Conservation (phyloP, 192 early-diverging fungal genomes). For the Tieghemiomyces parasiticus region DNA sequence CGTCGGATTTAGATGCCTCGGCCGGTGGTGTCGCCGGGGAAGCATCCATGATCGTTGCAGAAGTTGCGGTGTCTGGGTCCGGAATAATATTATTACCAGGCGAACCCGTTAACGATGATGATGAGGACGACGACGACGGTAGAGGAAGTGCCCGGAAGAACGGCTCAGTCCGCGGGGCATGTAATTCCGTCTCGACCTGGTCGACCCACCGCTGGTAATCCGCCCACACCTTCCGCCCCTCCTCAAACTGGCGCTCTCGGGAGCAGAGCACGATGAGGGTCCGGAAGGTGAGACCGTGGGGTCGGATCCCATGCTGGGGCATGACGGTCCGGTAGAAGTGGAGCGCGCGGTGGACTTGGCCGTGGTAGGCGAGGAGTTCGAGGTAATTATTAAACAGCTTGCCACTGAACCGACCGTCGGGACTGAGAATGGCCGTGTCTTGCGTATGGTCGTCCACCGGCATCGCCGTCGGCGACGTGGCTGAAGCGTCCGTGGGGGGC, state of each 20-base stretch:
- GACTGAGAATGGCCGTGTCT: constrained; percentile 22
- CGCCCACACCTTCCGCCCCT: constrained; percentile 51
- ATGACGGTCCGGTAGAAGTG: constrained; percentile 33
- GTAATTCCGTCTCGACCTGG: too few relatives aligned
- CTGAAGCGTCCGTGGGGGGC: constrained; percentile 10
- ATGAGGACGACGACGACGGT: too few relatives aligned
- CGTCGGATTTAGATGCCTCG: too few relatives aligned
- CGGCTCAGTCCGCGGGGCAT: too few relatives aligned
- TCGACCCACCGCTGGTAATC: constrained; percentile 48
- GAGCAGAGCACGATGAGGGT: constrained; percentile 41
- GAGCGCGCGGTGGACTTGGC: constrained; percentile 26
- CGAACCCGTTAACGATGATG: too few relatives aligned
- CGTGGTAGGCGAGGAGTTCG: constrained; percentile 35
- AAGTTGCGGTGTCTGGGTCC: too few relatives aligned
- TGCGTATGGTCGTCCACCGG: constrained; percentile 17
- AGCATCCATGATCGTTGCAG: too few relatives aligned
- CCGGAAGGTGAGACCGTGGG: constrained; percentile 46
- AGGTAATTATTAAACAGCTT: constrained; percentile 44
- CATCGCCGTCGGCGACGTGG: constrained; percentile 15
- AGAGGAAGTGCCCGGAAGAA: too few relatives aligned
- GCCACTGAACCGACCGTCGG: constrained; percentile 28
- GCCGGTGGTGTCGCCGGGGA: too few relatives aligned
- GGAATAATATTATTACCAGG: too few relatives aligned
- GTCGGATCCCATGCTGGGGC: constrained; percentile 26
- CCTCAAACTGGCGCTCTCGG: constrained; percentile 36